phyloP scores from a whole-genome alignment of 176 grass and related monocot genomes.

The Raddia distichophylla region DNA sequence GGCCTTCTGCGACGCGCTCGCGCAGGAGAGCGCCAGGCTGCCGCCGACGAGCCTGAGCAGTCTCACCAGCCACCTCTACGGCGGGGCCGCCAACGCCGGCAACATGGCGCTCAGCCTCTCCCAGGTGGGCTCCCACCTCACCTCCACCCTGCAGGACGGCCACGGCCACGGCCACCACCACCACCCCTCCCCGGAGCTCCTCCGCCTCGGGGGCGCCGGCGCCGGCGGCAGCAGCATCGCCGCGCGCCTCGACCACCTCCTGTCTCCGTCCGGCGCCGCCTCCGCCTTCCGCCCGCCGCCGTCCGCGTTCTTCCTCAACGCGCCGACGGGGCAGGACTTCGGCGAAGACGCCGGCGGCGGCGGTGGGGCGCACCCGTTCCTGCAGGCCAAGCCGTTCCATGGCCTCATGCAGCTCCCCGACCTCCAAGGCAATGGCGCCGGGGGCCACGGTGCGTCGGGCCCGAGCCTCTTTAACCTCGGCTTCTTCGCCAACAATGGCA shows the following conservation, averaged over 20 bases:
- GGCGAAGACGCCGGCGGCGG: conserved; percentile 46
- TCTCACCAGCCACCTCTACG: conserved; percentile 73
- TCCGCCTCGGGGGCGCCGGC: conserved; percentile 50
- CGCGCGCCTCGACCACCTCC: conserved; percentile 71
- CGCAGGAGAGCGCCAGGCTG: conserved; percentile 84
- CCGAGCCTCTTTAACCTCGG: conserved; percentile 66
- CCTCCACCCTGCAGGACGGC: conserved; percentile 55
- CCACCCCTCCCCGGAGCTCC: conserved; percentile 57
- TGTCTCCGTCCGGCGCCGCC: conserved; percentile 46
- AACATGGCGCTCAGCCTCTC: conserved; percentile 79
- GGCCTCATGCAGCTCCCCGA: conserved; percentile 93
- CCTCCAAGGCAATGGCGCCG: conserved; percentile 65
- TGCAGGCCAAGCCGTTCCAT: conserved; percentile 82
- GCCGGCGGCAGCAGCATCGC: conserved; percentile 33
- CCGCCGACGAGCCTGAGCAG: conserved; percentile 66
- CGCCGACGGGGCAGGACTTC: conserved; percentile 59
- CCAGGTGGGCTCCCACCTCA: conserved; percentile 75
- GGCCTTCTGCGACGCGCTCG: conserved; percentile 89
- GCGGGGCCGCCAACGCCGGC: conserved; percentile 54
- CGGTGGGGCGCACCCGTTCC: conserved; percentile 51
- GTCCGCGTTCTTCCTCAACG: conserved; percentile 49
- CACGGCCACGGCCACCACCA: conserved; percentile 49
- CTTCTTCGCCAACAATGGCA: conserved; percentile 66
- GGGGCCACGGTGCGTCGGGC: conserved; percentile 21
- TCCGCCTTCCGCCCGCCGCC: conserved; percentile 72